Percentiles rank a stretch among this genome's conserved stretches.
Evolutionary conservation across 768 basidiomycete genomes (phyloP).

Genomic region (Phanerochaete sordida): DNA sequence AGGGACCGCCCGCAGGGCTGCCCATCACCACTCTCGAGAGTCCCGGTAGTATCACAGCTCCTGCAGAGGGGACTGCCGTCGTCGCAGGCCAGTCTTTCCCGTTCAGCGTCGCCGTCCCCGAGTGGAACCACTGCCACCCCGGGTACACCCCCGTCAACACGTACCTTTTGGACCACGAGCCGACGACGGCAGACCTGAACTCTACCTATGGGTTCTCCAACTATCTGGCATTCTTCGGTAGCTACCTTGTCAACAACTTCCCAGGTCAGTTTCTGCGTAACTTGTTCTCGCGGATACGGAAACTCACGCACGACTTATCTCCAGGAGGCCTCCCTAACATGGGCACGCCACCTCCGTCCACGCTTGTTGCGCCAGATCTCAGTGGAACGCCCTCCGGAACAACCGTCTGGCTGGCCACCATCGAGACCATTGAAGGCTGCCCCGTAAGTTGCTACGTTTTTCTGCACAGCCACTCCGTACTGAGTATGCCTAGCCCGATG

Average conservation of each 20-base stretch:
- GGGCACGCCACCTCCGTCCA: not conserved
- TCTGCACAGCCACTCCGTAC: too few species aligned
- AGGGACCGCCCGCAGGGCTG: not conserved
- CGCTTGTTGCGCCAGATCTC: not conserved
- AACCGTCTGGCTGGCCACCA: not conserved
- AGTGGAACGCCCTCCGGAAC: not conserved
- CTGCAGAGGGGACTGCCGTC: not conserved
- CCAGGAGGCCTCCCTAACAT: not conserved
- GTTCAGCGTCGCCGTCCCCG: not conserved
- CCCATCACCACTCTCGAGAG: not conserved
- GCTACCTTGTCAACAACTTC: not conserved
- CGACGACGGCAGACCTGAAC: constrained; percentile 1
- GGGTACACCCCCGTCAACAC: constrained; percentile 5
- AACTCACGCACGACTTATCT: not conserved
- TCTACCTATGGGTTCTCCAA: not conserved
- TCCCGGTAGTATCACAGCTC: not conserved
- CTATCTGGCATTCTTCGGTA: not conserved
- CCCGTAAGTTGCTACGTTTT: not conserved
- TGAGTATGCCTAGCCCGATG: not conserved
- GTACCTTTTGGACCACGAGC: not conserved
- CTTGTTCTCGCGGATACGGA: not conserved
- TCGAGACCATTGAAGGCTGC: not conserved
- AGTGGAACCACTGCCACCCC: constrained; percentile 1
- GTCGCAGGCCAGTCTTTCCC: not conserved
- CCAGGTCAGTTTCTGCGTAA: not conserved